Evolutionary conservation across 78 protist genomes (phyloP), one percentile per base, ranked within the genome.

Genomic region (Dictyostelium discoideum): DNA sequence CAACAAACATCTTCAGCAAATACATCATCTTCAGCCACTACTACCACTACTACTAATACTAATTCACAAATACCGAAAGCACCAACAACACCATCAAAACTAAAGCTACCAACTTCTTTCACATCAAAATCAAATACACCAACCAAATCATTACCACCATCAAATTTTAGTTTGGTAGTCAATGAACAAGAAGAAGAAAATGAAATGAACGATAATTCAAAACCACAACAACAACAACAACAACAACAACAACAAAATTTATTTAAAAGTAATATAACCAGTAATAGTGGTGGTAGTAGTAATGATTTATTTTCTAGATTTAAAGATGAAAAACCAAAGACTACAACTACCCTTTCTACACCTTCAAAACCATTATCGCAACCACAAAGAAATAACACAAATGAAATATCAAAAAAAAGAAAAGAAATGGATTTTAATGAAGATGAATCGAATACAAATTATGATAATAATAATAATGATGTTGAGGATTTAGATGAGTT

Each of bases 21-120:
- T 5, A 46, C 57, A 46, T 39, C 83, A 76, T 44, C 44, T 16
- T 16, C 83, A 76, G 20, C 44, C 16, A 40, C 83, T 11, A 20
- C 83, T 11, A 20, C 83, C 37, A 32, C 44, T 20, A 16, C 83
- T 1, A 32, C 0, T 11, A 20, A 54, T 1, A 32, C 0, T 11
- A 20, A 54, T 9, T 39, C 83, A 76, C n/a, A 18, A 79, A 39
- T 54, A 57, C 20, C 78, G 0, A 24, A 29, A 9, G 60, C 44
- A 13, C 67, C 87, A 63, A 48, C 88, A 63, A 48, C 88, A 18
- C 37, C 88, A 20, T 26, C 88, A 11, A 46, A 69, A 40, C 40
- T 22, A 60, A 40, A 26, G 8, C 6, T 63, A 1, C 80, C 92
- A 44, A 32, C 44, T 2, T 20, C 84, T 46, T 48, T 40, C n/a